Conservation (phyloP, 306 rosid species). For the Myrica gale region DNA sequence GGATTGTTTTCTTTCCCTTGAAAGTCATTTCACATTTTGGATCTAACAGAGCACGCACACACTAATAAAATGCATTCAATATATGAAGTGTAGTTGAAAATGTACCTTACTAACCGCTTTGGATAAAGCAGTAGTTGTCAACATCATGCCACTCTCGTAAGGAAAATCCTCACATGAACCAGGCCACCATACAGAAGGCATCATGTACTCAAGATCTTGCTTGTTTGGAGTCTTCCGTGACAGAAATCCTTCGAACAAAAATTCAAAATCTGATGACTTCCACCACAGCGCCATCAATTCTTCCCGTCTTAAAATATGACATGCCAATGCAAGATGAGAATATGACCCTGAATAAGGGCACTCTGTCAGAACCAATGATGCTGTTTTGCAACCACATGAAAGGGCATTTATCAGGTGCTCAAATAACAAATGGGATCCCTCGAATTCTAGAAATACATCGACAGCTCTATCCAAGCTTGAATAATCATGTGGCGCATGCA, state of each 20-base stretch:
- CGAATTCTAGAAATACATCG: conserved; percentile 63
- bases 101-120: conserved; percentile 75
- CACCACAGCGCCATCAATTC: conserved; percentile 95
- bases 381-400: conserved; percentile 64
- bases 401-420: conserved; percentile 74
- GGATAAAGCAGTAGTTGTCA: conserved; percentile 84
- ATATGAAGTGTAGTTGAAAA: conserved; percentile 19
- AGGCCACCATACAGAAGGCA: conserved; percentile 98
- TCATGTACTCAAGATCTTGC: conserved; percentile 85
- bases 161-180: conserved; percentile 82
- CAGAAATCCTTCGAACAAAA: conserved; percentile 83
- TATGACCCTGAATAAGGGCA: conserved; percentile 94
- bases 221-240: conserved; percentile 83
- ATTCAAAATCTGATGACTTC: conserved; percentile 83
- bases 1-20: neutral
- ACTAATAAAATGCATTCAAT: neutral
- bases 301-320: conserved; percentile 73
- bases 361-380: conserved; percentile 59
- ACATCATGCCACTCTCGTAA: conserved; percentile 69
- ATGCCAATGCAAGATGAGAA: conserved; percentile 79
- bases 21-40: neutral
- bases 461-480: conserved; percentile 79
- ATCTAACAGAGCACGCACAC: too few relatives aligned
- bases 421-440: conserved; percentile 66
- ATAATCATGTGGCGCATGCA: conserved; percentile 73